Evolutionary conservation across 176 grass and related monocot species (phyloP), one percentile per base, ranked within the genome.

Genomic region (Tillandsia leiboldiana): DNA sequence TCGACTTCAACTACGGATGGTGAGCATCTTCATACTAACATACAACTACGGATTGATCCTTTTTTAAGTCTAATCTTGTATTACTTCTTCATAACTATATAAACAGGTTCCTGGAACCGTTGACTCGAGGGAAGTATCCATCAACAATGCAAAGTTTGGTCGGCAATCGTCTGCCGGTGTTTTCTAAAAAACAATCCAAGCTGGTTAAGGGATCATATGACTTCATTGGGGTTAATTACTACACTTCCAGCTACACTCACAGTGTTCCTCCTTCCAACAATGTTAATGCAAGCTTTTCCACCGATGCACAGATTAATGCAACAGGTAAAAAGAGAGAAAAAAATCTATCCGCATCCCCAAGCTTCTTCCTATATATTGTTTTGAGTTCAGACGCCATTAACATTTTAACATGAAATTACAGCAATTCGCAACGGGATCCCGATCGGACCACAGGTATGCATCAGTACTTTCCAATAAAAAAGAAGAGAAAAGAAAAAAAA

Each of bases 141-240:
- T 61, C 48, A 13, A 72, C 11, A 8, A 72, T 72, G 70, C 28
- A 53, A 28, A 14, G 9, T 9, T 15, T 72, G 2, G 53, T 61
- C 0, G 15, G 27, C 8, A 53, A 72, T 3, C 20, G 70, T 3
- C 70, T 72, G 6, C 70, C 70, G 1, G 4, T 11, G 7, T 72
- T 72, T 49, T 48, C 52, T n/a, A 9, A 7, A 8, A 24, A 1
- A 8, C 22, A 72, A 29, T 72, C 26, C 3, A 14, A 72, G 26
- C 3, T 59, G 53, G 24, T 72, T 8, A 72, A 49, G 27, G 70
- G 70, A 48, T 72, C 70, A 18, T 72, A 59, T 10, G 70, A 72
- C 11, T 72, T 72, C 53, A 72, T 61, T 49, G 53, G 53, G 14
- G 22, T 72, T 3, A 72, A 72, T 48, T 72, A 72, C 28, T 72